Conservation (phyloP, 305 asterid genomes). For the Fraxinus floribunda region DNA sequence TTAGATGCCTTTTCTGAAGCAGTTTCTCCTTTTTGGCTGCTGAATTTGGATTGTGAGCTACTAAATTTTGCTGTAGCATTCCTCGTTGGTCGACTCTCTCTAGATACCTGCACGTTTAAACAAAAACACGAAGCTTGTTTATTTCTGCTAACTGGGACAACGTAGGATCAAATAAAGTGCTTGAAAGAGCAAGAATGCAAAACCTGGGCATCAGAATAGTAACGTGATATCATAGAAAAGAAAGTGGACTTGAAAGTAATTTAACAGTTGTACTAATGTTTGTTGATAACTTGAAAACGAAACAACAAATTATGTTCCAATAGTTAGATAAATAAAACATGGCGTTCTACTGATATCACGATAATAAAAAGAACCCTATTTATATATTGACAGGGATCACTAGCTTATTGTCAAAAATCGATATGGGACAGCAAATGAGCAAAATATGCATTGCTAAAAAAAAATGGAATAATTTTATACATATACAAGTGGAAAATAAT, state of each 20-base stretch:
- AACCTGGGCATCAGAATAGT: neutral
- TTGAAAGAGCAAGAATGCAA: neutral
- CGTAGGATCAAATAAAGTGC: neutral
- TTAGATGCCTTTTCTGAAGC: slow-evolving; percentile 36
- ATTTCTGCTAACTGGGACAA: neutral
- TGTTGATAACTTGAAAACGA: neutral
- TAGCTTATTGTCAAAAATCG: neutral
- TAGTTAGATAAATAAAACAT: neutral
- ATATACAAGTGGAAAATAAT: neutral
- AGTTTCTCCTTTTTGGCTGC: slow-evolving; percentile 34
- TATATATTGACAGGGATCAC: neutral
- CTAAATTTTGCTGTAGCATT: slow-evolving; percentile 39
- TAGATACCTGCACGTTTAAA: slow-evolving; percentile 44
- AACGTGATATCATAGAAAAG: neutral
- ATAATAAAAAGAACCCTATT: neutral
- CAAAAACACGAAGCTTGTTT: neutral
- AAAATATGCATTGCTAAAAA: neutral
- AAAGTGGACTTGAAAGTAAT: neutral
- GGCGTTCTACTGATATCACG: neutral
- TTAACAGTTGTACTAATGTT: neutral
- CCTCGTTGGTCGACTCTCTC: slow-evolving; percentile 44
- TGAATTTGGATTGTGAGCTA: slow-evolving; percentile 48
- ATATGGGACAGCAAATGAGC: neutral
- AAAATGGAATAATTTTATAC: neutral
- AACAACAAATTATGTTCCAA: neutral